Evolutionary conservation across 1,284 basidiomycete species (phyloP).

Genomic region (Papiliotrema terrestris): DNA sequence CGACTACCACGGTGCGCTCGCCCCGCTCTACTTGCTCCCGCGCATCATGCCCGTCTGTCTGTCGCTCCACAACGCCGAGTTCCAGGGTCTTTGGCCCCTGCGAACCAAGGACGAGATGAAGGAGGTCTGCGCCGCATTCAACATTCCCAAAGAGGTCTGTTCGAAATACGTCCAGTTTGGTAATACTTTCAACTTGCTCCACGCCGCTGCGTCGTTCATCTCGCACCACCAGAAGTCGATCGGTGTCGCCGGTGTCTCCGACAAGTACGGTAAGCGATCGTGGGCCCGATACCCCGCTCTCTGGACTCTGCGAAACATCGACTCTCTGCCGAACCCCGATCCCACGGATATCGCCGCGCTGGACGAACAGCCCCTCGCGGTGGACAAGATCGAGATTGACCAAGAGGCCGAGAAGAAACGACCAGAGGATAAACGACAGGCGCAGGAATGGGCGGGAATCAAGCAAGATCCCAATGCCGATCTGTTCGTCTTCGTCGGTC

Average conservation of each 20-base stretch:
- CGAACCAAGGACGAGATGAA: slow-evolving; percentile 96
- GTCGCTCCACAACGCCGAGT: slow-evolving; percentile 93
- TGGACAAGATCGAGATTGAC: slow-evolving; percentile 73
- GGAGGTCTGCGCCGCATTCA: slow-evolving; percentile 93
- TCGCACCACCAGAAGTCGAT: slow-evolving; percentile 85
- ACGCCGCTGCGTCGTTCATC: slow-evolving; percentile 86
- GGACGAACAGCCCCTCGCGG: slow-evolving; percentile 68
- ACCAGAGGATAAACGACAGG: slow-evolving; percentile 81
- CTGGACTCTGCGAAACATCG: slow-evolving; percentile 90
- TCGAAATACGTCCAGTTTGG: slow-evolving; percentile 94
- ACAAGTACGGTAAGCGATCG: slow-evolving; percentile 87
- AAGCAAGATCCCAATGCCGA: slow-evolving; percentile 84
- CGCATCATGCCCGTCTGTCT: slow-evolving; percentile 83
- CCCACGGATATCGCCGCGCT: slow-evolving; percentile 88
- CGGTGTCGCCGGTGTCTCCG: slow-evolving; percentile 90
- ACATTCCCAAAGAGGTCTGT: slow-evolving; percentile 89
- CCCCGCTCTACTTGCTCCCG: slow-evolving; percentile 81
- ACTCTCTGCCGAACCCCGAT: slow-evolving; percentile 85
- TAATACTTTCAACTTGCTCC: slow-evolving; percentile 90
- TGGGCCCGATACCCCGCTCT: slow-evolving; percentile 92
- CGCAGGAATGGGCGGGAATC: slow-evolving; percentile 89
- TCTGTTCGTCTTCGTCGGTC: slow-evolving; percentile 89
- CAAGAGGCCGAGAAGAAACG: slow-evolving; percentile 77
- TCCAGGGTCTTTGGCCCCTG: slow-evolving; percentile 91
- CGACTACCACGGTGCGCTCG: slow-evolving; percentile 88